Percentiles rank a stretch among this genome's conserved stretches.
Conservation (phyloP, 306 rosid species). For the Sophora flavescens region DNA sequence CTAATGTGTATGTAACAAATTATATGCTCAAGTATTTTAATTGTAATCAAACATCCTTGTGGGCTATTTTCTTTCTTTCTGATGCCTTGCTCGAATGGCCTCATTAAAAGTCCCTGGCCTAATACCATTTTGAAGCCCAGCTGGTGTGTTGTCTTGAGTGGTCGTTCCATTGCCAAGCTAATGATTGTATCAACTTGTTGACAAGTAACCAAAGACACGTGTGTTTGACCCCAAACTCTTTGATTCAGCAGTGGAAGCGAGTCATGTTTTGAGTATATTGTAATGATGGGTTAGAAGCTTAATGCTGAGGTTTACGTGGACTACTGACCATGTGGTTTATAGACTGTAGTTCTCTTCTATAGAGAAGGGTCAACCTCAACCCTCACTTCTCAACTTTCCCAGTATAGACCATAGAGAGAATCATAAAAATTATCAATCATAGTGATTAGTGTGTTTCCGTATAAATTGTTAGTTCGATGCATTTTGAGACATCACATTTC, state of each 20-base stretch:
- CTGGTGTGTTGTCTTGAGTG: too few relatives aligned
- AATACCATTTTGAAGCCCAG: too few relatives aligned
- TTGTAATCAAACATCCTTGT: too few relatives aligned
- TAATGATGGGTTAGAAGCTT: background rate
- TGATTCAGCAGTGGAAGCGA: background rate
- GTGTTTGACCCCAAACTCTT: background rate
- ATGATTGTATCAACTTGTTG: too few relatives aligned
- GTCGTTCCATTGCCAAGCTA: too few relatives aligned
- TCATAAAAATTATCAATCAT: background rate
- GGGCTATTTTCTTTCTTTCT: too few relatives aligned
- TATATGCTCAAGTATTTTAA: too few relatives aligned
- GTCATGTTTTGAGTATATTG: background rate
- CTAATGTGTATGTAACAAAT: too few relatives aligned
- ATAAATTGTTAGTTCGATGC: background rate
- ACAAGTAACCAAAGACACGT: background rate
- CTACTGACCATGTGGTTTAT: conserved; percentile 19
- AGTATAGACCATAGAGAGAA: background rate
- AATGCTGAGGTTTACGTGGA: background rate
- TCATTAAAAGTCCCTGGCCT: too few relatives aligned
- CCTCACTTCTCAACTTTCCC: background rate
- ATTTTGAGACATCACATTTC: background rate
- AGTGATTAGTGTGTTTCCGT: background rate
- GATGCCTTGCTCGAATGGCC: too few relatives aligned
- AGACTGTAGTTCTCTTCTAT: conserved; percentile 7
- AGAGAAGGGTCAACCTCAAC: conserved; percentile 6